Percentiles rank a stretch among this genome's conserved stretches.
Conservation (phyloP, 2,329 filamentous ascomycete species). For the Diaporthe ampelina region DNA sequence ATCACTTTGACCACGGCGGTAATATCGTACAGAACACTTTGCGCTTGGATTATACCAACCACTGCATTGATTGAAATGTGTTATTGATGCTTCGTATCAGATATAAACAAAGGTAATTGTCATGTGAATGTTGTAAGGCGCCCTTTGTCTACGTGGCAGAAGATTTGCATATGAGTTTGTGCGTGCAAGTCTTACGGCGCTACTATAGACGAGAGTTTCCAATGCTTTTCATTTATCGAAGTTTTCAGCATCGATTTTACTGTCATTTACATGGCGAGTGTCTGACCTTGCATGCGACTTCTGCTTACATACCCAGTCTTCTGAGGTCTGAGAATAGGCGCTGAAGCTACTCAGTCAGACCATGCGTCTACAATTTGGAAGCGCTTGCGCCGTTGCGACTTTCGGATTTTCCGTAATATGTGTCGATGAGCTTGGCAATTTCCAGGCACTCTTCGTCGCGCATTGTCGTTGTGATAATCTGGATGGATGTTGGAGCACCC, state of each 20-base stretch:
- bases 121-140: too few species aligned
- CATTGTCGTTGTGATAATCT: slow-evolving; percentile 41
- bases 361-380: slow-evolving; percentile 10
- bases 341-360: background rate
- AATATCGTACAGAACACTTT: background rate
- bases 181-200: too few species aligned
- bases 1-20: too few species aligned
- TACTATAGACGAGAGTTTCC: too few species aligned
- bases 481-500: slow-evolving; percentile 40
- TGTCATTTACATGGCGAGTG: too few species aligned
- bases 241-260: too few species aligned
- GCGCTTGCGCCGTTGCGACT: background rate
- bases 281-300: too few species aligned
- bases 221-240: too few species aligned
- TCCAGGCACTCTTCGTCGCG: slow-evolving; percentile 43
- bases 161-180: too few species aligned
- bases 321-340: too few species aligned
- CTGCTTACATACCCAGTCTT: too few species aligned
- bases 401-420: slow-evolving; percentile 11
- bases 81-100: background rate
- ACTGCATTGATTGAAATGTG: background rate
- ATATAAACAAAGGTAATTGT: background rate
- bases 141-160: too few species aligned
- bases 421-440: slow-evolving; percentile 40
- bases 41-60: background rate